These are phyloP conservation scores for Penicillium sp. DNA, from an alignment of 2,329 filamentous ascomycete species.

Conservation along the genomic window DNA sequence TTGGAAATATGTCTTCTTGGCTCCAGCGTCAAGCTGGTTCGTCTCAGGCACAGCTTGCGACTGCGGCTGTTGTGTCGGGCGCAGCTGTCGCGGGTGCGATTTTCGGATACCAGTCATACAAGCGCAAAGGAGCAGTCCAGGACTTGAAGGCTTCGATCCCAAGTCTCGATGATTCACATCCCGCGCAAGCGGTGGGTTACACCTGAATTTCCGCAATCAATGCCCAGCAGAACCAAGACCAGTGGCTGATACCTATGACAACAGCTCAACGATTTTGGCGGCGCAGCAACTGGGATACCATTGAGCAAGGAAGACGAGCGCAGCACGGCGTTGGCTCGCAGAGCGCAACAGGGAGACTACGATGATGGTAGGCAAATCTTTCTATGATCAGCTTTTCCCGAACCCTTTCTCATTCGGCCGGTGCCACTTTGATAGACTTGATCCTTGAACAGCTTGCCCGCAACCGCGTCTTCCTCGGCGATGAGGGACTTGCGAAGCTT, in stretches of 20 bases:
- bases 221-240: not conserved
- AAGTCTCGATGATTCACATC: constrained; percentile 49
- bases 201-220: not conserved
- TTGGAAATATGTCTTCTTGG: constrained; percentile 43
- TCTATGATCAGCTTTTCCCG: not conserved
- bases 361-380: constrained; percentile 51
- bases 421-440: constrained; percentile 56
- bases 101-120: constrained; percentile 55
- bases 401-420: constrained; percentile 6
- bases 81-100: constrained; percentile 50
- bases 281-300: constrained; percentile 30
- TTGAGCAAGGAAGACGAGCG: constrained; percentile 54
- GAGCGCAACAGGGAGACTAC: constrained; percentile 61
- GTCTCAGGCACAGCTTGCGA: constrained; percentile 43
- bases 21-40: constrained; percentile 42
- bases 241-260: constrained; percentile 40
- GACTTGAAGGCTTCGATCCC: constrained; percentile 62
- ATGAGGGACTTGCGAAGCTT: constrained; percentile 74
- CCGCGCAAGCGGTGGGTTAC: constrained; percentile 47
- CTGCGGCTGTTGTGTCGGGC: constrained; percentile 43
- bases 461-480: constrained; percentile 84
- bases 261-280: constrained; percentile 52
- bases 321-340: constrained; percentile 55
- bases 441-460: constrained; percentile 92
- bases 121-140: constrained; percentile 53